Evolutionary conservation across 805 yeast genomes (phyloP).

Genomic region (Nakazawaea molendinolei): DNA sequence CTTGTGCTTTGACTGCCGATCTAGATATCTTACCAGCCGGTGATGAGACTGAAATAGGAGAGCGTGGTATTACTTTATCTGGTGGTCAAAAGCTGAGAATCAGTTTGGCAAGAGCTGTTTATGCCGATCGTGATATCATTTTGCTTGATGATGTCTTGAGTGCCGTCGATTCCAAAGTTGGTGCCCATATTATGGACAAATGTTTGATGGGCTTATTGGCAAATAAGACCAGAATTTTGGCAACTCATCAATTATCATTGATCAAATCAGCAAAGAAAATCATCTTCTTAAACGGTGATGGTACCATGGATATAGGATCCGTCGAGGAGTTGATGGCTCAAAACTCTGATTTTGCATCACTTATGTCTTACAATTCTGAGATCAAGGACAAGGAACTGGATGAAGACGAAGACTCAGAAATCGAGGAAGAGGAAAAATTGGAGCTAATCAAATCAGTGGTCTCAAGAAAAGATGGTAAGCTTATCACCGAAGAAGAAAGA

Average conservation of each 20-base stretch:
- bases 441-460: too few relatives aligned
- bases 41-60: slow-evolving; percentile 90
- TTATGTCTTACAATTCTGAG: slow-evolving; percentile 41
- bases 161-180: slow-evolving; percentile 97
- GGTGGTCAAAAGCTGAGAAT: slow-evolving; percentile 98
- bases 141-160: slow-evolving; percentile 86
- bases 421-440: slow-evolving; percentile 21
- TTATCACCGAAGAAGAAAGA: slow-evolving; percentile 38
- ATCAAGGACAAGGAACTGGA: slow-evolving; percentile 20
- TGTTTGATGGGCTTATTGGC: slow-evolving; percentile 46
- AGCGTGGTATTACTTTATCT: slow-evolving; percentile 89
- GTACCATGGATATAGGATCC: slow-evolving; percentile 54
- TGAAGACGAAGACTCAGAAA: slow-evolving; percentile 23
- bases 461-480: slow-evolving; percentile 20
- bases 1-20: slow-evolving; percentile 83
- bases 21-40: slow-evolving; percentile 77
- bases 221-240: slow-evolving; percentile 45
- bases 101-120: slow-evolving; percentile 91
- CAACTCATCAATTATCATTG: slow-evolving; percentile 72
- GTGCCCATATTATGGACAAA: slow-evolving; percentile 66
- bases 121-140: slow-evolving; percentile 87
- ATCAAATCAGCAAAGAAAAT: slow-evolving; percentile 63
- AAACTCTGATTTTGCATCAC: slow-evolving; percentile 40
- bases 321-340: slow-evolving; percentile 40
- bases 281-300: slow-evolving; percentile 59